Base-by-base conservation (phyloP, 1,139 yeast species). In the Yamadazyma dendronema region DNA sequence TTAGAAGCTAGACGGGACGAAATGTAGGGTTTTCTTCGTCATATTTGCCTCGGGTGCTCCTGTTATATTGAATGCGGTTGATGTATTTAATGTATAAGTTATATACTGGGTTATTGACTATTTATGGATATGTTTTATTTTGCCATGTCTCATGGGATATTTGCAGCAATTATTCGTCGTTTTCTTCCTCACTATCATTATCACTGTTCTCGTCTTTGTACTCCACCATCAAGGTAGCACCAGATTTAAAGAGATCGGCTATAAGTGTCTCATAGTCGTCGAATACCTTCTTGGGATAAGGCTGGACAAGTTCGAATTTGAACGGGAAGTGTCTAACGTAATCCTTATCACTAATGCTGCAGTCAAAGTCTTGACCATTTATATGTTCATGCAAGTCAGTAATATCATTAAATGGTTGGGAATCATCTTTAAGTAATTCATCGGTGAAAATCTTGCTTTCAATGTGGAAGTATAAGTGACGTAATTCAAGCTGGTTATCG, bases 381-480 rank as follows among this genome's bases (percentile, higher is more conserved):
- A 44, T 28, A 24, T 45, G 39, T 5, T 36, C 37, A 22, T 40
- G 35, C 3, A 38, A 40, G 13, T 45, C 35, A 12, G 39, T 48
- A 9, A 44, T 50, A 27, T 43, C 43, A 24, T 44, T 54, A 13
- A 39, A 41, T 9, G 22, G 9, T 19, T 19, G 22, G 3, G 47
- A 46, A 10, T 46, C 47, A 5, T 41, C 45, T 8, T 26, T 14
- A 14, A 14, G 16, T 14, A 12, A 26, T 26, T 12, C 15, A 41
- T 43, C 35, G n/a, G 48, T 45, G 35, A 56, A 54, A 28, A 70
- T 44, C 36, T 63, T 62, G 13, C 71, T 62, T 42, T 84, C 88
- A 30, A 86, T 77, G 49, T 71, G 78, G 31, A 80, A 68, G 56
- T 87, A 88, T 4, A 90, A 57, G 27, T 84, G 84, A 31, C 67